Evolutionary conservation across 2,329 filamentous ascomycete species (phyloP).

Genomic region (Epichloe uncinata): DNA sequence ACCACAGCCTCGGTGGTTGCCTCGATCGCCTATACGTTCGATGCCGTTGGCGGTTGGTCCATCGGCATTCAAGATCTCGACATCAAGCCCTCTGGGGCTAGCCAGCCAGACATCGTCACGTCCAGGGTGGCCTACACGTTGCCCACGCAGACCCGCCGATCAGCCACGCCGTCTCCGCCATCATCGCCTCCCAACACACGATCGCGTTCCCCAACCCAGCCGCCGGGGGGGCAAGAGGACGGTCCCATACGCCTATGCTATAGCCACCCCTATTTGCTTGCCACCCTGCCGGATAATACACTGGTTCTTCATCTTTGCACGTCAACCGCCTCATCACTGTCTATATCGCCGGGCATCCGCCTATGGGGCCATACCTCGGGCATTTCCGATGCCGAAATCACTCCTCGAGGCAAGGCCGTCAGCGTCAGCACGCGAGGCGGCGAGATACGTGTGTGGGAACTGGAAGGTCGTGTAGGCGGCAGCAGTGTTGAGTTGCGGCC

Average conservation of each 20-base stretch:
- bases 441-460: constrained; percentile 67
- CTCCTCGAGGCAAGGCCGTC: constrained; percentile 72
- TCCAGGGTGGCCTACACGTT: constrained; percentile 25
- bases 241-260: constrained; percentile 55
- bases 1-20: constrained; percentile 53
- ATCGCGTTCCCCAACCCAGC: constrained; percentile 5
- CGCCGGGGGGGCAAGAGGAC: constrained; percentile 11
- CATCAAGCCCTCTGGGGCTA: constrained; percentile 29
- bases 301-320: constrained; percentile 70
- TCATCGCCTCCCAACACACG: constrained; percentile 6
- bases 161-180: constrained; percentile 6
- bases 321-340: constrained; percentile 52
- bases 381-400: constrained; percentile 75
- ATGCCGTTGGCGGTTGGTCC: constrained; percentile 70
- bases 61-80: constrained; percentile 85
- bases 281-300: constrained; percentile 77
- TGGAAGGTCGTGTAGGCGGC: constrained; percentile 54
- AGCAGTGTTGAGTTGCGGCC: constrained; percentile 42
- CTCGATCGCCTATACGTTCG: constrained; percentile 76
- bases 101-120: constrained; percentile 17
- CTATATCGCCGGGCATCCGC: constrained; percentile 58
- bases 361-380: constrained; percentile 89
- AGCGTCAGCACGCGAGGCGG: constrained; percentile 74
- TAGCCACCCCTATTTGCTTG: constrained; percentile 72
- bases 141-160: constrained; percentile 16